A percentile compares a stretch with the other conserved stretches of the same genome.
Evolutionary conservation across 2,329 filamentous ascomycete species (phyloP).

Genomic region (Paraphoma chrysanthemicola): DNA sequence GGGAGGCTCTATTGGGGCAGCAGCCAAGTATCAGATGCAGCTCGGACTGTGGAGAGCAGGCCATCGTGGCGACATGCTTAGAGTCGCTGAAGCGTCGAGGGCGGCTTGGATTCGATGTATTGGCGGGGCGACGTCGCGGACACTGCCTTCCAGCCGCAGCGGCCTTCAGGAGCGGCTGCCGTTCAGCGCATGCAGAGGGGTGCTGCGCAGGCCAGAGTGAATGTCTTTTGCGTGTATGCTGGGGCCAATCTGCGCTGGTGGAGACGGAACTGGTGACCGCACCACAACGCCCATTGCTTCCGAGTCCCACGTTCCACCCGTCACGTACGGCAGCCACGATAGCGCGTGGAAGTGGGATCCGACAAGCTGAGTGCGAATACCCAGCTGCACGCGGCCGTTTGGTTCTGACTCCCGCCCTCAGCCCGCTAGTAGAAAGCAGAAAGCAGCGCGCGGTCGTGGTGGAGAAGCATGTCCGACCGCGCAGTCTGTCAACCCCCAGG

Average conservation of each 20-base stretch:
- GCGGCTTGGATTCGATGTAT: slow-evolving; percentile 3
- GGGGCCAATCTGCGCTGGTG: slow-evolving; percentile 1
- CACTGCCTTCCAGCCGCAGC: slow-evolving; percentile 4
- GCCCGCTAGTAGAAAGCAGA: background rate
- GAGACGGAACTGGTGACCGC: slow-evolving; percentile 7
- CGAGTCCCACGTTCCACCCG: slow-evolving; percentile 23
- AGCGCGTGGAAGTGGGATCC: background rate
- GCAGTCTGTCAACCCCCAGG: background rate
- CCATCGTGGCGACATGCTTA: slow-evolving; percentile 13
- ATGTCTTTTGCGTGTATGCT: slow-evolving; percentile 11
- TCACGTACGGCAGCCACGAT: background rate
- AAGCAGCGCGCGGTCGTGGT: background rate
- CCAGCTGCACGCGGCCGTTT: background rate
- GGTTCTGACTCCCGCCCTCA: background rate
- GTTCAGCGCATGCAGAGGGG: background rate
- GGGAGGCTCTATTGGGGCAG: slow-evolving; percentile 15
- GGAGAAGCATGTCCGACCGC: background rate
- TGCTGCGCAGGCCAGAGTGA: background rate
- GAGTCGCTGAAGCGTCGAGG: slow-evolving; percentile 1
- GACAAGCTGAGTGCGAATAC: background rate
- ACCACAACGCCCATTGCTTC: slow-evolving; percentile 13
- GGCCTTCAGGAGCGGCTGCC: background rate
- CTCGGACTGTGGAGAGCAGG: slow-evolving; percentile 12
- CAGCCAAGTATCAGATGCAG: slow-evolving; percentile 25
- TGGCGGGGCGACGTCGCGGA: background rate